A percentile compares a stretch with the other conserved stretches of the same genome.
Conservation (phyloP, 768 basidiomycete species). For the Lactarius deliciosus region DNA sequence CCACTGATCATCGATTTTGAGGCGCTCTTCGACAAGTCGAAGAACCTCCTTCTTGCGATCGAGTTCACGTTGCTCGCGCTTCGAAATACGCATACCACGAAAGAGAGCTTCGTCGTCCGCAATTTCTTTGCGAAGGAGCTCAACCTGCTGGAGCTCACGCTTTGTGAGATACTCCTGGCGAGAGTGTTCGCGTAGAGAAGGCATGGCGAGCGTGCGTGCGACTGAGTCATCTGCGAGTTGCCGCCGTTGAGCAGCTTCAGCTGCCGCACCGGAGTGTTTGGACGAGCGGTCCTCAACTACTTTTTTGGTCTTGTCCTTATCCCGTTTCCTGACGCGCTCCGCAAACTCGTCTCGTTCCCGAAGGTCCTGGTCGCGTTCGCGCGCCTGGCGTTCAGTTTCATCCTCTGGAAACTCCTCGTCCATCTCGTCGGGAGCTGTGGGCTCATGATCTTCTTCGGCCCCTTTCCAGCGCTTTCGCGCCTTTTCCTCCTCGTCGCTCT, state of each 20-base stretch:
- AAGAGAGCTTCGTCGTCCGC: constrained; percentile 92
- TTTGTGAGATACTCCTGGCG: constrained; percentile 96
- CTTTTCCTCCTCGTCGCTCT: constrained; percentile 86
- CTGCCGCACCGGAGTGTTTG: constrained; percentile 65
- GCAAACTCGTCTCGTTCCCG: constrained; percentile 93
- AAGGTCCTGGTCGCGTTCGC: constrained; percentile 74
- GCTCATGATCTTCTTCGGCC: constrained; percentile 41
- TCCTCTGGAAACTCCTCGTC: constrained; percentile 61
- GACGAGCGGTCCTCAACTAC: constrained; percentile 91
- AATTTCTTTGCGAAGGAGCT: constrained; percentile 88
- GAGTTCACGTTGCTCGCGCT: constrained; percentile 74
- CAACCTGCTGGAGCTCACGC: constrained; percentile 94
- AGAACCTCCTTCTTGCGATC: constrained; percentile 92
- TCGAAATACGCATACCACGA: constrained; percentile 86
- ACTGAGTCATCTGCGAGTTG: constrained; percentile 66
- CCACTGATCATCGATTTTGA: constrained; percentile 92
- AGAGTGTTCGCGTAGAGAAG: constrained; percentile 81
- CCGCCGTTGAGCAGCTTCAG: constrained; percentile 79
- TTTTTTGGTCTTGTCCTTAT: constrained; percentile 84
- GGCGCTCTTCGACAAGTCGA: constrained; percentile 87
- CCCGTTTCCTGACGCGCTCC: constrained; percentile 78
- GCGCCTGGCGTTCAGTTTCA: constrained; percentile 65
- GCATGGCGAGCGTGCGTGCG: constrained; percentile 51
- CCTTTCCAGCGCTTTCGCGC: constrained; percentile 60
- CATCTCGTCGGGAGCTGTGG: constrained; percentile 40